phyloP scores from a whole-genome alignment of 2,329 filamentous ascomycete genomes.

The Fusarium cyanostomum region DNA sequence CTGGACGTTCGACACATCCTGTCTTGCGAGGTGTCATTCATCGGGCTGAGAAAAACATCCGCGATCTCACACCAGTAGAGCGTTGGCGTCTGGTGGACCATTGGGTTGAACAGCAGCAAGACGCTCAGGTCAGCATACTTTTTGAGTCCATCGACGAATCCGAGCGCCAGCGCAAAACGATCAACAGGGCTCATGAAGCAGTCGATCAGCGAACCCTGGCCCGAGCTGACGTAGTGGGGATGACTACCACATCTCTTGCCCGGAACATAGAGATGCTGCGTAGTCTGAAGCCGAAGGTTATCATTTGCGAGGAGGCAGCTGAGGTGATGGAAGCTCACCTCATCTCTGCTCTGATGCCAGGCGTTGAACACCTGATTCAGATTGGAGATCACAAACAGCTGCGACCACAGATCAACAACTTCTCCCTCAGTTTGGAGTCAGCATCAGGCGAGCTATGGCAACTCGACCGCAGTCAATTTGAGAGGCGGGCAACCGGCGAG shows the following conservation, averaged over 20 bases:
- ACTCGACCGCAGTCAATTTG: constrained; percentile 52
- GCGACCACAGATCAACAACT: constrained; percentile 65
- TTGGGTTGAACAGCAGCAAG: neutral
- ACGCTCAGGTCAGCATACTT: neutral
- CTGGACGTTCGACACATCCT: too few species aligned
- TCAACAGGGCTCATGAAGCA: constrained; percentile 38
- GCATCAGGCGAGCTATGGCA: constrained; percentile 14
- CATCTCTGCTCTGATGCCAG: constrained; percentile 64
- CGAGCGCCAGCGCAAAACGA: neutral
- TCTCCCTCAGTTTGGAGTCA: constrained; percentile 51
- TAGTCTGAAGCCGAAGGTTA: constrained; percentile 58
- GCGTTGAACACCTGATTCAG: constrained; percentile 66
- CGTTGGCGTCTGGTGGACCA: neutral
- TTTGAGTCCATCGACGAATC: constrained; percentile 2
- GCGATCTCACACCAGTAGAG: neutral
- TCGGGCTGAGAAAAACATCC: neutral
- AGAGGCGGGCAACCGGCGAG: constrained; percentile 43
- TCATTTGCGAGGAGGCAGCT: constrained; percentile 72
- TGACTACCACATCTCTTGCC: constrained; percentile 67
- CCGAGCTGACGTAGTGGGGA: constrained; percentile 59
- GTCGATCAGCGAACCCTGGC: constrained; percentile 48
- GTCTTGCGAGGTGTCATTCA: neutral
- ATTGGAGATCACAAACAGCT: constrained; percentile 72
- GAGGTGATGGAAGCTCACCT: constrained; percentile 71
- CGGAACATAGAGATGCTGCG: constrained; percentile 57